These are phyloP conservation scores for Albizia julibrissin DNA, from an alignment of 306 rosid species.

Conservation along the genomic window DNA sequence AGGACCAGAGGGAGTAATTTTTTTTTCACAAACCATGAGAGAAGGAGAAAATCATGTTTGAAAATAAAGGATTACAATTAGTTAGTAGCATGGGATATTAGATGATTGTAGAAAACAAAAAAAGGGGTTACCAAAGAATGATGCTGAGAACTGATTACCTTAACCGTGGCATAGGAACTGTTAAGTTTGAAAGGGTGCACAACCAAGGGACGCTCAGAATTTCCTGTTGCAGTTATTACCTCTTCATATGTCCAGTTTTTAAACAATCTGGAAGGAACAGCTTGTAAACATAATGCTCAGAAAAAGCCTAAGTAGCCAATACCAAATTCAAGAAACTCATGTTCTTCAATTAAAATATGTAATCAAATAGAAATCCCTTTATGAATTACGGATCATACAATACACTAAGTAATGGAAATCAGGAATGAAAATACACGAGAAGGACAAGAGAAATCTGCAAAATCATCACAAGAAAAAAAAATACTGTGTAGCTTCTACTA, in stretches of 20 bases:
- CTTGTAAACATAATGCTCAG: constrained; percentile 24
- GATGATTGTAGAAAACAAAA: not conserved
- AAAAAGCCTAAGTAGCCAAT: not conserved
- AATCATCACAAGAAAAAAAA: not conserved
- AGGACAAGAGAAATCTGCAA: constrained; percentile 7
- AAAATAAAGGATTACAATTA: constrained; percentile 9
- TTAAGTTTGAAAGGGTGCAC: constrained; percentile 70
- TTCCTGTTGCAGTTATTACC: constrained; percentile 70
- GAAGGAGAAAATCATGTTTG: constrained; percentile 3
- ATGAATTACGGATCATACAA: constrained; percentile 21
- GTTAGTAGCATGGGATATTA: not conserved
- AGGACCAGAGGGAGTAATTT: not conserved
- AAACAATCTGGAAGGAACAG: constrained; percentile 52
- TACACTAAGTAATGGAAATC: constrained; percentile 24
- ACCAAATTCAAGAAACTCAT: not conserved
- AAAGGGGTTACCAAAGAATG: constrained; percentile 13
- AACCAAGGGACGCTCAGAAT: constrained; percentile 52
- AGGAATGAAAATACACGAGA: constrained; percentile 23
- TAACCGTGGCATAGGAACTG: constrained; percentile 75
- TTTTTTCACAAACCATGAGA: not conserved
- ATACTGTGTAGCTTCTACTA: not conserved
- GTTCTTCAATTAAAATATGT: constrained; percentile 15
- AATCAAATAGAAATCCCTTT: not conserved
- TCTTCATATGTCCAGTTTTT: constrained; percentile 73
- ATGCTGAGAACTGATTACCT: constrained; percentile 40